phyloP scores from a whole-genome alignment of 306 rosid species.

The Ochetophila trinervis region DNA sequence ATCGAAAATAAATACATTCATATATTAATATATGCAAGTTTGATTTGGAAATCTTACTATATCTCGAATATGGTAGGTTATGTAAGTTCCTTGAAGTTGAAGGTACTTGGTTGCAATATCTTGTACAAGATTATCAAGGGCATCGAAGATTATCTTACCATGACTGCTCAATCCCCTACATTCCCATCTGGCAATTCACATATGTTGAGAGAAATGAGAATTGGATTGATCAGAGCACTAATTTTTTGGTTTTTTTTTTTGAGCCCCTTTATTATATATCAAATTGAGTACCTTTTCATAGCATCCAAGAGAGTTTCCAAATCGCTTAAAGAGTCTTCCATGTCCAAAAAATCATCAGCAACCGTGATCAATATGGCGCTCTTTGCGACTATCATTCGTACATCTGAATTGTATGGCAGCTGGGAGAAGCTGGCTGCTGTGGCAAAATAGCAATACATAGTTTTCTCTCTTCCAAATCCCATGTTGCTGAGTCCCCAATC shows the following conservation, averaged over 20 bases:
- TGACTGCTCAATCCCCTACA: background rate
- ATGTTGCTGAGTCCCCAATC: constrained; percentile 30
- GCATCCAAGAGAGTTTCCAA: constrained; percentile 34
- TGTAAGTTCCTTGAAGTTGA: constrained; percentile 5
- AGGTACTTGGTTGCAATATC: background rate
- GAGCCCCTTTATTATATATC: too few species aligned
- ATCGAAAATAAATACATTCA: too few species aligned
- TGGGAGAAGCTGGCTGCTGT: constrained; percentile 11
- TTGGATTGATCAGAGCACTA: too few species aligned
- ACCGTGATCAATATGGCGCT: constrained; percentile 42
- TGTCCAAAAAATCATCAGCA: constrained; percentile 55
- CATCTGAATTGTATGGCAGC: constrained; percentile 29
- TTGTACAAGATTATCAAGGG: constrained; percentile 2
- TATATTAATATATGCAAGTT: too few species aligned
- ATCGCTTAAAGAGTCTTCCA: constrained; percentile 30
- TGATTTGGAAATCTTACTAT: background rate
- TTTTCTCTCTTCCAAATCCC: constrained; percentile 57
- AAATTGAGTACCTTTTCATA: constrained; percentile 5
- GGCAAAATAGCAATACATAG: constrained; percentile 42
- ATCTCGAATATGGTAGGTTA: background rate
- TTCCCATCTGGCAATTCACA: constrained; percentile 5
- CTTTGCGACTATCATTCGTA: constrained; percentile 34
- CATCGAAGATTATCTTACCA: constrained; percentile 4
- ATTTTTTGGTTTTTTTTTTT: too few species aligned
- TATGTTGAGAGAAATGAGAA: too few species aligned